These are phyloP conservation scores for Nakaseomyces bracarensis DNA, from an alignment of 1,139 yeast species.

Conservation along the genomic window DNA sequence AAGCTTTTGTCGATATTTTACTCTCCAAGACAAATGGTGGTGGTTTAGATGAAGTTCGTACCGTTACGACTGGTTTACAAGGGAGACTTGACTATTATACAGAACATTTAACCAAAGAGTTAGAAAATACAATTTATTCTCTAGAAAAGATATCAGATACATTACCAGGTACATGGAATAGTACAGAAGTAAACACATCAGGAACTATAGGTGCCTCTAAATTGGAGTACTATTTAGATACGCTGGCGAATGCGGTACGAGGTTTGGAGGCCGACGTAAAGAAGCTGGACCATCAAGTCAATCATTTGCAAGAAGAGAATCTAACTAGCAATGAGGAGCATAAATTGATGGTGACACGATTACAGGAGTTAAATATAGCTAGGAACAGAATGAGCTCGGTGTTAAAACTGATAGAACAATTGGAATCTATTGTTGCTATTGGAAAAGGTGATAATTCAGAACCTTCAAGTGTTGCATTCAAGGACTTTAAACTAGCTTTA, in stretches of 20 bases:
- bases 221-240: conserved; percentile 55
- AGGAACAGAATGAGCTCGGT: conserved; percentile 42
- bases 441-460: conserved; percentile 4
- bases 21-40: conserved; percentile 30
- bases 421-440: conserved; percentile 33
- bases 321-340: conserved; percentile 24
- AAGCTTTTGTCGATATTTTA: conserved; percentile 42
- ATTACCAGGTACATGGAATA: conserved; percentile 23
- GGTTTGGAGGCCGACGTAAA: conserved; percentile 46
- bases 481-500: conserved; percentile 38
- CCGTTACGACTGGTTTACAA: conserved; percentile 37
- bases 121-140: conserved; percentile 41
- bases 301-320: conserved; percentile 16
- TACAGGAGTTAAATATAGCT: conserved; percentile 39
- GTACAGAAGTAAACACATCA: neutral
- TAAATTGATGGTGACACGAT: conserved; percentile 6
- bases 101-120: conserved; percentile 44
- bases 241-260: conserved; percentile 48
- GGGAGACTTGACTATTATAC: conserved; percentile 57
- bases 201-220: conserved; percentile 33
- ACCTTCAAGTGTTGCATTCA: conserved; percentile 11
- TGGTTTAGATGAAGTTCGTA: conserved; percentile 31
- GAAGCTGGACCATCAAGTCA: conserved; percentile 29
- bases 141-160: conserved; percentile 34
- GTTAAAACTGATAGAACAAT: conserved; percentile 38